Conservation (phyloP, 331 rosid genomes). For the Malus hybrid region DNA sequence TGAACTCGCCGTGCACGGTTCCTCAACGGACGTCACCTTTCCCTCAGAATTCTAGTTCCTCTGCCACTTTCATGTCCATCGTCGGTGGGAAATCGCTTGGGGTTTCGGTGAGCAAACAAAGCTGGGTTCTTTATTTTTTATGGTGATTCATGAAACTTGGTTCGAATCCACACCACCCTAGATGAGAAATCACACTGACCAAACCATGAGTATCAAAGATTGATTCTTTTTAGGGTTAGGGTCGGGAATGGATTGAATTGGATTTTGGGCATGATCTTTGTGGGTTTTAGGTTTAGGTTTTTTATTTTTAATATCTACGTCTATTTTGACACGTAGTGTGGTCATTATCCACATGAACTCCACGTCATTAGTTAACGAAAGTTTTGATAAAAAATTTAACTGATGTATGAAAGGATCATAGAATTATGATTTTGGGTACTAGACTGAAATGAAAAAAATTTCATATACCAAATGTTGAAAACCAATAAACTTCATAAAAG, state of each 20-base stretch:
- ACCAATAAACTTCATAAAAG: accelerated
- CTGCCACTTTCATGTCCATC: conserved; percentile 42
- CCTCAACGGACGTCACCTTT: conserved; percentile 21
- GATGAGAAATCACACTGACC: conserved; percentile 65
- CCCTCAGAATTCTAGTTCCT: conserved; percentile 58
- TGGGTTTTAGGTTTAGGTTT: too few relatives aligned
- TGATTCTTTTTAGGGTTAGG: not conserved
- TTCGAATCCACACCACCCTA: conserved; percentile 51
- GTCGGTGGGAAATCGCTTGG: conserved; percentile 37
- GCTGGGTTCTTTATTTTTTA: not conserved
- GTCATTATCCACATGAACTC: accelerated
- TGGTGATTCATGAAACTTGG: conserved; percentile 1
- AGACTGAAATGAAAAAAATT: too few relatives aligned
- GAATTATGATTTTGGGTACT: too few relatives aligned
- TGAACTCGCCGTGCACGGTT: conserved; percentile 34
- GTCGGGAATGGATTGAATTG: too few relatives aligned
- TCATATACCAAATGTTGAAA: too few relatives aligned
- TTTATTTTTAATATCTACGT: too few relatives aligned
- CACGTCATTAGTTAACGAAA: too few relatives aligned
- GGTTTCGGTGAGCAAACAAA: conserved; percentile 12
- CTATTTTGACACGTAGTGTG: too few relatives aligned
- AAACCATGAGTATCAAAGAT: conserved; percentile 64
- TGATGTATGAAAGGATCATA: too few relatives aligned
- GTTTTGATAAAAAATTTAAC: too few relatives aligned
- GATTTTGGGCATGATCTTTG: too few relatives aligned